Evolutionary conservation across 164 flowering plant species (phyloP).

Genomic region (Amborella trichopoda): DNA sequence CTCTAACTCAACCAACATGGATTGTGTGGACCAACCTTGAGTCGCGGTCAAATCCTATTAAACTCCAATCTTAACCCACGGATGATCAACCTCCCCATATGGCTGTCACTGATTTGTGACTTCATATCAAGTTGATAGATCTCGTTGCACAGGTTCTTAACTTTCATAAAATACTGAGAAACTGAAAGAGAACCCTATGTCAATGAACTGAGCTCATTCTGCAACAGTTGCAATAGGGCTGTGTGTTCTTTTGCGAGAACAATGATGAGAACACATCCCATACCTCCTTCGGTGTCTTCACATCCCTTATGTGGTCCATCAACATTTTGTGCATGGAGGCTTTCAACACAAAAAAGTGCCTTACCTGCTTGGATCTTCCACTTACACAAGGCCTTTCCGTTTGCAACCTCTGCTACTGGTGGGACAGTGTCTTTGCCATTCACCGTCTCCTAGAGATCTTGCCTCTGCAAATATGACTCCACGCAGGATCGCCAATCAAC

Average conservation of each 20-base stretch:
- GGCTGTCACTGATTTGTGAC: neutral
- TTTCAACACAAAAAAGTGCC: neutral
- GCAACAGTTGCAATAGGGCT: neutral
- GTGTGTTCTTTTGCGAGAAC: neutral
- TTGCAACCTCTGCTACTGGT: neutral
- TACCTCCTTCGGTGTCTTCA: neutral
- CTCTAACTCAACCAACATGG: neutral
- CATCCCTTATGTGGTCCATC: neutral
- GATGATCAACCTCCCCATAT: neutral
- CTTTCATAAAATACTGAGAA: neutral
- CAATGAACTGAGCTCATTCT: neutral
- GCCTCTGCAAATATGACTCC: no score
- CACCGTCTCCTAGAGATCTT: no score
- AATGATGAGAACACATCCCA: neutral
- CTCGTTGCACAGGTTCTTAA: neutral
- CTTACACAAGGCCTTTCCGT: neutral
- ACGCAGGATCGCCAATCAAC: no score
- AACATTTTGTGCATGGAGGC: neutral
- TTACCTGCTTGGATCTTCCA: neutral
- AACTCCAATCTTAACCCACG: neutral
- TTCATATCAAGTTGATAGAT: neutral
- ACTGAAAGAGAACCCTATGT: neutral
- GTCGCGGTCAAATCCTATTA: neutral
- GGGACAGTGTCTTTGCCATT: neutral
- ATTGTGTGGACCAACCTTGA: neutral